phyloP scores from a whole-genome alignment of 345 rosid genomes.

The Brassica carinata region DNA sequence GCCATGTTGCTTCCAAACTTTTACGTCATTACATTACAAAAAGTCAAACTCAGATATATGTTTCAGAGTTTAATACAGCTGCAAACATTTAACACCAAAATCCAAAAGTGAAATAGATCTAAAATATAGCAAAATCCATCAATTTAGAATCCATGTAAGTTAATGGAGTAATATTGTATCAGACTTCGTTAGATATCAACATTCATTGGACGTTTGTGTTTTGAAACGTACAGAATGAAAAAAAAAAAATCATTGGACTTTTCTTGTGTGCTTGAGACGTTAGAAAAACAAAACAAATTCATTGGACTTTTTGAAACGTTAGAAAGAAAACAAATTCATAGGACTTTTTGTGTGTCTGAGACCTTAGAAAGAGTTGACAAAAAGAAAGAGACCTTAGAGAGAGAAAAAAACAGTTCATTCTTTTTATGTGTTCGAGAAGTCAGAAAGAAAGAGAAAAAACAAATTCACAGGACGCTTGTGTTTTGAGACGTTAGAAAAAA shows the following conservation, averaged over 20 bases:
- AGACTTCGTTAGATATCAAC: background rate
- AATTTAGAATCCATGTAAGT: background rate
- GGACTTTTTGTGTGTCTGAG: no score
- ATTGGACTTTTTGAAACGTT: background rate
- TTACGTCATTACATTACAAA: background rate
- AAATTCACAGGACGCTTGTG: no score
- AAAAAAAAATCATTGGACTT: background rate
- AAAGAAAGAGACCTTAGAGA: no score
- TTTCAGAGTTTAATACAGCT: background rate
- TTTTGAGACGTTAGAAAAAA: background rate
- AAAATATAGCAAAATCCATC: background rate
- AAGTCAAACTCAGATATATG: background rate
- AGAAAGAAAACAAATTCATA: no score
- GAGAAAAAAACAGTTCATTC: no score
- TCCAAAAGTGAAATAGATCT: background rate
- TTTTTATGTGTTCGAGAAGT: no score
- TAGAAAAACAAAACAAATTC: background rate
- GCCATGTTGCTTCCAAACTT: slow-evolving; percentile 17
- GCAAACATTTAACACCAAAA: background rate
- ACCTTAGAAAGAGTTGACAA: no score
- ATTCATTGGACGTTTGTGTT: background rate
- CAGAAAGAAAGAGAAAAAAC: no score
- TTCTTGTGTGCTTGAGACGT: background rate
- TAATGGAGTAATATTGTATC: background rate
- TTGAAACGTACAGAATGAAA: background rate